These are phyloP conservation scores for Tylopilus felleus DNA, from an alignment of 768 basidiomycete genomes.

Conservation along the genomic window DNA sequence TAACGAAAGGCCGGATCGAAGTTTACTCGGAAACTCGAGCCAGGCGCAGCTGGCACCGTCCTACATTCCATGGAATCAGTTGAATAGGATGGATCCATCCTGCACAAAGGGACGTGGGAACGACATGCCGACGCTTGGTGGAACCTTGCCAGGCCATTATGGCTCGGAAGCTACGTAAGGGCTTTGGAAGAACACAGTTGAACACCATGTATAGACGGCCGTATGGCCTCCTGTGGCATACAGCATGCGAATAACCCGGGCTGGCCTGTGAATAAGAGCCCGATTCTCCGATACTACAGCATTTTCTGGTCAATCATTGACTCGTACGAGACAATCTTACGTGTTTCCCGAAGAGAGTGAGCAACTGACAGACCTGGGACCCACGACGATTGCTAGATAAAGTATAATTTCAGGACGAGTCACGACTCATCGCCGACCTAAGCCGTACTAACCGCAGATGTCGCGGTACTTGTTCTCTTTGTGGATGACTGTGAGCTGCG, in stretches of 20 bases:
- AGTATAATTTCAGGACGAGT: background rate
- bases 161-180: background rate
- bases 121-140: background rate
- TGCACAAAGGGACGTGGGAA: constrained; percentile 5
- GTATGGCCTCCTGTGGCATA: background rate
- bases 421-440: background rate
- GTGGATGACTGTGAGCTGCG: background rate
- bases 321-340: background rate
- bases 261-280: background rate
- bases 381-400: background rate
- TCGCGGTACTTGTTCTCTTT: no score
- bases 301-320: background rate
- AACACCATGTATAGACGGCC: background rate
- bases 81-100: constrained; percentile 18
- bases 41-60: background rate
- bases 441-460: no score
- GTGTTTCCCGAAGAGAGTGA: background rate
- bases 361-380: background rate
- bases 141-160: background rate
- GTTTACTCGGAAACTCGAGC: background rate
- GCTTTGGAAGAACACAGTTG: background rate
- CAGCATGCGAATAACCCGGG: background rate
- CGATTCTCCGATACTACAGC: background rate
- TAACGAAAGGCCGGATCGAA: background rate
- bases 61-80: background rate